These are phyloP conservation scores for Pythium sukuiense DNA, from an alignment of 352 stramenopile genomes.

Conservation along the genomic window DNA sequence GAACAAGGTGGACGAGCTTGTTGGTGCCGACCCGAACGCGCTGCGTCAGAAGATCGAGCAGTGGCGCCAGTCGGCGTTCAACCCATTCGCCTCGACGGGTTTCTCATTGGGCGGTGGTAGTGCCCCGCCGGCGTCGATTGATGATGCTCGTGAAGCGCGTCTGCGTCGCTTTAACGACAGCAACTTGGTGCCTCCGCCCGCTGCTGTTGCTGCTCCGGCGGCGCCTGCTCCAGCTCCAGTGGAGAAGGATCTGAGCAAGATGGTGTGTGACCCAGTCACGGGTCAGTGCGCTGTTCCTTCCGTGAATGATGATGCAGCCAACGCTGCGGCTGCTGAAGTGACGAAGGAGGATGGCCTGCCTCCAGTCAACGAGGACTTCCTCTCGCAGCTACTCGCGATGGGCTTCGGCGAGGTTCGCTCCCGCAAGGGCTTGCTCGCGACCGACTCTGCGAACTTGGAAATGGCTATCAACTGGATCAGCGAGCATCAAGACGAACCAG, in stretches of 20 bases:
- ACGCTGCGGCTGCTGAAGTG: constrained; percentile 14
- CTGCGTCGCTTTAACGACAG: constrained; percentile 75
- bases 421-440: constrained; percentile 83
- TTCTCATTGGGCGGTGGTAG: constrained; percentile 52
- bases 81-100: constrained; percentile 79
- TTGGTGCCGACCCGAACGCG: constrained; percentile 81
- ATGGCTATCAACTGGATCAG: constrained; percentile 85
- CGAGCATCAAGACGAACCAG: constrained; percentile 86
- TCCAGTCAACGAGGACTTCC: constrained; percentile 67
- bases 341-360: constrained; percentile 39
- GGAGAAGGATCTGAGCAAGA: constrained; percentile 39
- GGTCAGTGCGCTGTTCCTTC: constrained; percentile 45
- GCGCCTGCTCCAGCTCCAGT: constrained; percentile 25
- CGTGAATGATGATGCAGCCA: constrained; percentile 23
- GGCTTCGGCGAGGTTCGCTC: constrained; percentile 80
- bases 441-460: constrained; percentile 71
- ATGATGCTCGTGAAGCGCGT: constrained; percentile 74
- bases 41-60: constrained; percentile 88
- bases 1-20: constrained; percentile 86
- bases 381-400: constrained; percentile 81
- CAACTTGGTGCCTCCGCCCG: constrained; percentile 47
- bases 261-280: constrained; percentile 69
- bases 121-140: constrained; percentile 35
- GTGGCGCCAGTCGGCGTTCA: constrained; percentile 83
- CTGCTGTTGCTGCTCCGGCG: constrained; percentile 18